Evolutionary conservation across 73 alveolate genomes (phyloP).

Genomic region (Paramecium sexaurelia): DNA sequence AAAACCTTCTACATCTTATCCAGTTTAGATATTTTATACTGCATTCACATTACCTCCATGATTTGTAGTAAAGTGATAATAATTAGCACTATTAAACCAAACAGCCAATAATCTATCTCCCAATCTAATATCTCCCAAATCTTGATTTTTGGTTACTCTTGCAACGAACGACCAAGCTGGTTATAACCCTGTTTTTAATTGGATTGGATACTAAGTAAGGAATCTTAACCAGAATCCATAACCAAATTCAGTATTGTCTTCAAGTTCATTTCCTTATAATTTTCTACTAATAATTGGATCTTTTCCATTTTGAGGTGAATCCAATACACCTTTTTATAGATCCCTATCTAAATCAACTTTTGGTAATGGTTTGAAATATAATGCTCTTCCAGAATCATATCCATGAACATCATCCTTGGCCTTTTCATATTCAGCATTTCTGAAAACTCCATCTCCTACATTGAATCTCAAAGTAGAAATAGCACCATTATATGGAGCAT

Average conservation of each 20-base stretch:
- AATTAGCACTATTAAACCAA: background rate
- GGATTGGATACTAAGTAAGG: slow-evolving; percentile 1
- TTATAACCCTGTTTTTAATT: background rate
- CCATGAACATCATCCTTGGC: slow-evolving; percentile 22
- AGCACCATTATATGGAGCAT: slow-evolving; percentile 21
- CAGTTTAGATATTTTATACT: background rate
- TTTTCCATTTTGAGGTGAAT: slow-evolving; percentile 20
- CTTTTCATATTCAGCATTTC: slow-evolving; percentile 12
- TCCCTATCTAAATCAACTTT: background rate
- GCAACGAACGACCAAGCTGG: slow-evolving; percentile 23
- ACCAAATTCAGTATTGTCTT: slow-evolving; percentile 11
- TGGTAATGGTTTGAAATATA: background rate
- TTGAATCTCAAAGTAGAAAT: slow-evolving; percentile 46
- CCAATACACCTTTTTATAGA: background rate
- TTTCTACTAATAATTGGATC: background rate
- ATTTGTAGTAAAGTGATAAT: slow-evolving; percentile 39
- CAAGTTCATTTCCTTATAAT: background rate
- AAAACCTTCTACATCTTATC: slow-evolving; percentile 55
- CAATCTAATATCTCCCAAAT: slow-evolving; percentile 1
- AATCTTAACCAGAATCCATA: slow-evolving; percentile 59
- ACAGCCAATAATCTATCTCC: slow-evolving; percentile 59
- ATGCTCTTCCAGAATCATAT: slow-evolving; percentile 20
- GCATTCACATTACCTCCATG: slow-evolving; percentile 47
- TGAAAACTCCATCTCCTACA: slow-evolving; percentile 52
- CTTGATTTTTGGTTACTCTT: slow-evolving; percentile 27